Base-by-base conservation (phyloP, 139 green algal species). In the Protoeuglena noctilucae region DNA sequence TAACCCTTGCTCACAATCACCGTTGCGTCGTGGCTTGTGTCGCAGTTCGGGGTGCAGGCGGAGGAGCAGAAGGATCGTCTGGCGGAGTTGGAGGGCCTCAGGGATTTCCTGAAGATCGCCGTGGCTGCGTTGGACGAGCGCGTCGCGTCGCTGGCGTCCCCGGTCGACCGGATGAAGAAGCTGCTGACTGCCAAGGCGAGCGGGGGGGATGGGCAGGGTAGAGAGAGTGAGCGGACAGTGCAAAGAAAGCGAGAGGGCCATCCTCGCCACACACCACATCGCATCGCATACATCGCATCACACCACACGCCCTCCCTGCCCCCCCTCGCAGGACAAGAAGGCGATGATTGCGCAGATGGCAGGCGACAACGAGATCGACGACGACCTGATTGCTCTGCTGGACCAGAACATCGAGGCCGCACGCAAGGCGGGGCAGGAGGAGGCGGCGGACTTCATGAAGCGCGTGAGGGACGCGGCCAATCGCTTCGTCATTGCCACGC, bases 321-420 rank as follows among this genome's bases (percentile, higher is more conserved):
- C n/a, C 27, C 17, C 52, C 0, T 50, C 80, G 1, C 65, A 69
- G 51, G 81, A 94, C 63, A 86, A 88, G 65, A 87, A 86, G 63
- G 72, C 64, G n/a, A 62, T 51, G 45, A 78, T 93, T 24, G 57
- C 85, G 26, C 75, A 90, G 45, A 87, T 93, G 80, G 83, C 84
- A 53, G 68, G 54, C 25, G 45, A 56, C 23, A 84, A 85, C 53
- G 68, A 88, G 65, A 83, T 92, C 56, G 82, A 92, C 45, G 31
- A 70, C 43, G 46, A 62, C 4, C 61, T 94, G 40, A 61, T 94
- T 45, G 62, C 83, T 40, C 60, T 94, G 55, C 50, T 69, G 45
- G 61, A 85, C 52, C 72, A 89, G 53, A 94, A 94, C 56, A 86
- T 87, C 30, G 70, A 85, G 19, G 71, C 68, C 5, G 83, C 83